Conservation (phyloP, 73 alveolate species). For the Breviolum minutum region DNA sequence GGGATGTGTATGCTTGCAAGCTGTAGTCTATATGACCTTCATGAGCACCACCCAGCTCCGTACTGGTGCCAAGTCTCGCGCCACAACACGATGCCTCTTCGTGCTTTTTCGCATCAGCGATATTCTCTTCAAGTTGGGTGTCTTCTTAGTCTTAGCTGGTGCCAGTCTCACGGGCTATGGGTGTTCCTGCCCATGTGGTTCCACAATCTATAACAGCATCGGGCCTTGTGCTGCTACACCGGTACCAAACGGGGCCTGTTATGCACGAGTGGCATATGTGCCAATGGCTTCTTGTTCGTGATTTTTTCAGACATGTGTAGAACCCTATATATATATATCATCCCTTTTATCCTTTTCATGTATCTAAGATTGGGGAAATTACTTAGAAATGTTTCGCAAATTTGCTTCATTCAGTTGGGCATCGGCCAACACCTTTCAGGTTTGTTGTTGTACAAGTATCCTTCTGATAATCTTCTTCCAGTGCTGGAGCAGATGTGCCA, state of each 20-base stretch:
- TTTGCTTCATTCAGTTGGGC: background rate
- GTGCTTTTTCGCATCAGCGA: constrained; percentile 29
- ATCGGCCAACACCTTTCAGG: background rate
- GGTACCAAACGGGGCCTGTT: constrained; percentile 55
- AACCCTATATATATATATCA: background rate
- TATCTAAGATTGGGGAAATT: background rate
- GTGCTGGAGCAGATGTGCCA: constrained; percentile 32
- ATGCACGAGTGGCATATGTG: constrained; percentile 74
- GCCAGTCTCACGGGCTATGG: constrained; percentile 63
- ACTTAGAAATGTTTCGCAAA: too few species aligned
- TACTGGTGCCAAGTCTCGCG: background rate
- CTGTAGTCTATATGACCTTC: constrained; percentile 73
- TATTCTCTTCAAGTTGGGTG: constrained; percentile 27
- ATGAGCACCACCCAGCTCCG: constrained; percentile 72
- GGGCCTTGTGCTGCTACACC: constrained; percentile 59
- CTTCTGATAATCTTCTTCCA: constrained; percentile 13
- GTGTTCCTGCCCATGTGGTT: constrained; percentile 66
- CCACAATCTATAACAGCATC: background rate
- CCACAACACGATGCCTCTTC: constrained; percentile 13
- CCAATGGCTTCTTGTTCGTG: constrained; percentile 3
- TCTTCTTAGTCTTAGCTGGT: constrained; percentile 24
- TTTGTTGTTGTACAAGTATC: background rate
- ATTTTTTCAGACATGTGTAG: background rate
- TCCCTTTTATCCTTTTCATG: background rate
- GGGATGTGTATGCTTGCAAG: constrained; percentile 56